Conservation (phyloP, 805 yeast species). For the Lachancea nothofagi region DNA sequence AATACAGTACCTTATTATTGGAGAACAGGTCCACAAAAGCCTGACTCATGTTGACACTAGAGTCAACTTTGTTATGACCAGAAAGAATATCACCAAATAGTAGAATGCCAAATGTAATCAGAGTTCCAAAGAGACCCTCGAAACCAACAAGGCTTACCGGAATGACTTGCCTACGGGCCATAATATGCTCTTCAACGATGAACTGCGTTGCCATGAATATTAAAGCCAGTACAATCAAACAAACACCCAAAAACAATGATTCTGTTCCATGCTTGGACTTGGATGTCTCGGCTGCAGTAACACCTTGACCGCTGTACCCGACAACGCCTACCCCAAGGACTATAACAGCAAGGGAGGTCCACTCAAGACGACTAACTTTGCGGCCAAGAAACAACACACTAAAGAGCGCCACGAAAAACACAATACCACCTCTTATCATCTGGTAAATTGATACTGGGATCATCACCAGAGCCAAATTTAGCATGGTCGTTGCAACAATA, state of each 20-base stretch:
- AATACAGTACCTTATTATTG: conserved; percentile 39
- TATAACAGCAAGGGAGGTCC: conserved; percentile 62
- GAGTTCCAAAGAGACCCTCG: conserved; percentile 65
- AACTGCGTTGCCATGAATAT: conserved; percentile 70
- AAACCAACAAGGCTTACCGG: conserved; percentile 66
- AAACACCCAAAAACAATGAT: conserved; percentile 49
- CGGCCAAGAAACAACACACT: conserved; percentile 58
- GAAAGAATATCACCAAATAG: conserved; percentile 31
- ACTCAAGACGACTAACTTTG: conserved; percentile 53
- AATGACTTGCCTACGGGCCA: conserved; percentile 45
- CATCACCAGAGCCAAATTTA: conserved; percentile 68
- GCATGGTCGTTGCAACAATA: conserved; percentile 63
- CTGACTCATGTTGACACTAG: conserved; percentile 49
- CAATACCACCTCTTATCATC: conserved; percentile 78
- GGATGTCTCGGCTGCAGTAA: conserved; percentile 10
- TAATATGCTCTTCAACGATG: conserved; percentile 68
- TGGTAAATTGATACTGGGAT: conserved; percentile 78
- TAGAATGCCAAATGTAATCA: conserved; percentile 42
- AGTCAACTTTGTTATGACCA: conserved; percentile 25
- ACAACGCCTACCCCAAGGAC: conserved; percentile 65
- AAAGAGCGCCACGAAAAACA: conserved; percentile 67
- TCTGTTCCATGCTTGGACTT: conserved; percentile 13
- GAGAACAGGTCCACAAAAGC: conserved; percentile 46
- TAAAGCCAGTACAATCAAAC: conserved; percentile 54
- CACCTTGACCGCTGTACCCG: conserved; percentile 59